Percentiles rank a stretch among this genome's conserved stretches.
Conservation (phyloP, 2,329 filamentous ascomycete genomes). For the Pyrenophora graminea region DNA sequence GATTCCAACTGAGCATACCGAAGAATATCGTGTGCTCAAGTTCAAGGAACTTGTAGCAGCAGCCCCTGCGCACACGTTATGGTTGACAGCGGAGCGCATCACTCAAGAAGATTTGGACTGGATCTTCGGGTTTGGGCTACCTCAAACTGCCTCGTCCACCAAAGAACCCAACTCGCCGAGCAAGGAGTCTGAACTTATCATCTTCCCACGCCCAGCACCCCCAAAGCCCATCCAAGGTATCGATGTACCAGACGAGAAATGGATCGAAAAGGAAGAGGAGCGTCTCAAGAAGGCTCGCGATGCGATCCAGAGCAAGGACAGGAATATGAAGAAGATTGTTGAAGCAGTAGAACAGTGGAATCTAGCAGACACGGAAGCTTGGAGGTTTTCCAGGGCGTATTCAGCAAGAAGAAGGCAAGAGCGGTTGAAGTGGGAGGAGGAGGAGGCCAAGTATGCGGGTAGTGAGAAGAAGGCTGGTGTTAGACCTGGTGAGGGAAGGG, state of each 20-base stretch:
- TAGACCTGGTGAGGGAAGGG: conserved; percentile 42
- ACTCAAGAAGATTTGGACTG: conserved; percentile 78
- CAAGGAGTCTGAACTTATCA: conserved; percentile 59
- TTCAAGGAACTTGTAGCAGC: conserved; percentile 84
- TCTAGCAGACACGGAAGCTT: conserved; percentile 75
- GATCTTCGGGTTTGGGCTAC: conserved; percentile 85
- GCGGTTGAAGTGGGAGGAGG: conserved; percentile 69
- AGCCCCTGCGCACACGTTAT: conserved; percentile 67
- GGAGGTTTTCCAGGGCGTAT: conserved; percentile 74
- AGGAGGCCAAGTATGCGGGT: conserved; percentile 67
- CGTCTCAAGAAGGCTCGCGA: conserved; percentile 60
- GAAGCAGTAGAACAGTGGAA: conserved; percentile 57
- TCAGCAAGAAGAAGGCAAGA: conserved; percentile 66
- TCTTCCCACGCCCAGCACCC: conserved; percentile 50
- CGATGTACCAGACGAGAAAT: conserved; percentile 55
- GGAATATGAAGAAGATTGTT: conserved; percentile 34
- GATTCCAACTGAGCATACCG: conserved; percentile 65
- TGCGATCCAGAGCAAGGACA: conserved; percentile 43
- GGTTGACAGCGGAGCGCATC: conserved; percentile 73
- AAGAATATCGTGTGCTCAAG: conserved; percentile 67
- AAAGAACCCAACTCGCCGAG: conserved; percentile 63
- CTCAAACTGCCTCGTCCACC: conserved; percentile 58
- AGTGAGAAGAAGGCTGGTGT: conserved; percentile 61
- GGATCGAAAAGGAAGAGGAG: conserved; percentile 59
- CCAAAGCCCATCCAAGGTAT: conserved; percentile 57